A percentile compares a stretch with the other conserved stretches of the same genome.
These are phyloP conservation scores for Aspergillus bombycis DNA, from an alignment of 2,329 filamentous ascomycete species.

Conservation along the genomic window DNA sequence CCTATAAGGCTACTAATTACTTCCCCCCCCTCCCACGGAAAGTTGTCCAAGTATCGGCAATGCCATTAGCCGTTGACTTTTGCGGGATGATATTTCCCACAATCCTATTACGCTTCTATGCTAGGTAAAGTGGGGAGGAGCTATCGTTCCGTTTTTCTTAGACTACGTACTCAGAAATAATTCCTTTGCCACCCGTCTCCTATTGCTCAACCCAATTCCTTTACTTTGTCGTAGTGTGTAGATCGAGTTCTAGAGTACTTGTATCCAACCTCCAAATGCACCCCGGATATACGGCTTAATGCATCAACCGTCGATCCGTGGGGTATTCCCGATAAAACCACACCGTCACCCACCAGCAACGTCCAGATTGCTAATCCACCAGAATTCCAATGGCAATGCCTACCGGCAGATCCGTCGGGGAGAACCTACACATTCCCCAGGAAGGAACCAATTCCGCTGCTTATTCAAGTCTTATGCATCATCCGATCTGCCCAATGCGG, in stretches of 20 bases:
- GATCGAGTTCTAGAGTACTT: neutral
- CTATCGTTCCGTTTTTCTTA: neutral
- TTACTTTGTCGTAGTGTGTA: neutral
- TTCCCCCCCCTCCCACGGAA: too few relatives aligned
- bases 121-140: neutral
- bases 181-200: neutral
- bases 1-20: neutral
- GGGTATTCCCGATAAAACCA: neutral
- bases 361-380: neutral
- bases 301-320: neutral
- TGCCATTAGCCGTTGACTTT: neutral
- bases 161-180: too few relatives aligned
- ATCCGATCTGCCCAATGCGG: constrained; percentile 9
- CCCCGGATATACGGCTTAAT: neutral
- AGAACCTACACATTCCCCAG: neutral
- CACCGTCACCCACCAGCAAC: neutral
- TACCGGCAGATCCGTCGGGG: neutral
- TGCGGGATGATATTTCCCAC: neutral
- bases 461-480: constrained; percentile 10
- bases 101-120: neutral
- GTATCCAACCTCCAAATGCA: neutral
- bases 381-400: neutral
- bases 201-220: rapidly evolving
- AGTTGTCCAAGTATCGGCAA: too few relatives aligned
- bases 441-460: constrained; percentile 1